phyloP scores from a whole-genome alignment of 23 red algal genomes.

The Gracilaria gracilis region DNA sequence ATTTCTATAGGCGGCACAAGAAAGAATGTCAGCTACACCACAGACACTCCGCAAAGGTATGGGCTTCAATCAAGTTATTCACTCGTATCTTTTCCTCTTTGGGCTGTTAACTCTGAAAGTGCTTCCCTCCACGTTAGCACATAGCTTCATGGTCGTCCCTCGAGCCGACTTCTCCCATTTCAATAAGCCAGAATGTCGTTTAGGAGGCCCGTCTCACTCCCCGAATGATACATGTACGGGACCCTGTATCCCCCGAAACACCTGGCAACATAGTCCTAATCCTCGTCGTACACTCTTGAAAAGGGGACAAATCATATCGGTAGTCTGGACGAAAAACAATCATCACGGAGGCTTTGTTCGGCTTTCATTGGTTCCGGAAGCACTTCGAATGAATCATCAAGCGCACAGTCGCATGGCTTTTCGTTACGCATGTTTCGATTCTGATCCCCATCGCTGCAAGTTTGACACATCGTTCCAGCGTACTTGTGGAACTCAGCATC shows the following conservation, averaged over 20 bases:
- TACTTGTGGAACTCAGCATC: conserved; percentile 35
- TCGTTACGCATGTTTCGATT: conserved; percentile 43
- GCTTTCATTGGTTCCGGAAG: conserved; percentile 28
- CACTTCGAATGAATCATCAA: conserved; percentile 13
- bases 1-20: too few species aligned
- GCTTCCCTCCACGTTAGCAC: neutral
- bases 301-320: conserved; percentile 27
- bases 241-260: conserved; percentile 8
- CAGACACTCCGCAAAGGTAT: too few species aligned
- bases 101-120: too few species aligned
- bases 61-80: too few species aligned
- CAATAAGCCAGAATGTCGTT: conserved; percentile 32
- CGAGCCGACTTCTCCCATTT: conserved; percentile 25
- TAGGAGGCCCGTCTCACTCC: conserved; percentile 18
- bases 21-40: too few species aligned
- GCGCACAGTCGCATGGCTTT: conserved; percentile 34
- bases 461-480: neutral
- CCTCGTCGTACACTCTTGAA: conserved; percentile 18
- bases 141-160: conserved; percentile 27
- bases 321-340: conserved; percentile 61
- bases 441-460: conserved; percentile 25
- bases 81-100: too few species aligned
- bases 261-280: conserved; percentile 1
- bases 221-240: conserved; percentile 33
- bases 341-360: conserved; percentile 56